phyloP scores from a whole-genome alignment of 2,329 filamentous ascomycete genomes.

The Proliferodiscus dingleyae region DNA sequence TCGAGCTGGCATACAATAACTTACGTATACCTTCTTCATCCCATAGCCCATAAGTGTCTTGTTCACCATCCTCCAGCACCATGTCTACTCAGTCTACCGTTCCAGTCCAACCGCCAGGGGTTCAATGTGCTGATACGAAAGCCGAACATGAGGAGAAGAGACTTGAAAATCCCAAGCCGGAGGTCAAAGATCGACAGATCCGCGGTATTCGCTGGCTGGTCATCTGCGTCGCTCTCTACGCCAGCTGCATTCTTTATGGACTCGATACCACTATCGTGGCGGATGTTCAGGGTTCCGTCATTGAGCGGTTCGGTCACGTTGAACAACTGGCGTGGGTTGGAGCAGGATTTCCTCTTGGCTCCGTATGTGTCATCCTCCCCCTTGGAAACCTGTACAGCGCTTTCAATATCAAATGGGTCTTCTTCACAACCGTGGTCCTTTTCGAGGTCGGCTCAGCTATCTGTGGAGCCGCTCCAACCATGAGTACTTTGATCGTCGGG shows the following conservation, averaged over 20 bases:
- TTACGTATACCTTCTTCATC: no score
- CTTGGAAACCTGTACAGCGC: constrained; percentile 18
- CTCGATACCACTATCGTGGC: not conserved
- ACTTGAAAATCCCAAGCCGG: no score
- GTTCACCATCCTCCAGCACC: no score
- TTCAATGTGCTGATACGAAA: no score
- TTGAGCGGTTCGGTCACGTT: constrained; percentile 26
- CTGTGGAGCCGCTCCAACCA: constrained; percentile 28
- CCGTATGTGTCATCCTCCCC: constrained; percentile 26
- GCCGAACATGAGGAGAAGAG: no score
- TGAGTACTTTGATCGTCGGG: constrained; percentile 42
- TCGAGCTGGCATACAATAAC: no score
- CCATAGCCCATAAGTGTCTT: no score
- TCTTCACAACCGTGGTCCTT: constrained; percentile 15
- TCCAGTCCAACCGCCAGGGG: no score
- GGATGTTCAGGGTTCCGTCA: constrained; percentile 28
- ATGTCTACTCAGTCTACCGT: no score
- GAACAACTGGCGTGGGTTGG: constrained; percentile 29
- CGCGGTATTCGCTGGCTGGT: no score
- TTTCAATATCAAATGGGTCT: constrained; percentile 26
- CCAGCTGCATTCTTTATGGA: constrained; percentile 5
- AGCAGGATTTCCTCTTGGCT: constrained; percentile 29
- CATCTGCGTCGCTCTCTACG: constrained; percentile 6
- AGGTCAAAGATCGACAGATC: no score
- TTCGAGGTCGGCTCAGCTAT: constrained; percentile 27